Base-by-base conservation (phyloP, 2,329 filamentous ascomycete genomes). In the Trichophyton verrucosum region DNA sequence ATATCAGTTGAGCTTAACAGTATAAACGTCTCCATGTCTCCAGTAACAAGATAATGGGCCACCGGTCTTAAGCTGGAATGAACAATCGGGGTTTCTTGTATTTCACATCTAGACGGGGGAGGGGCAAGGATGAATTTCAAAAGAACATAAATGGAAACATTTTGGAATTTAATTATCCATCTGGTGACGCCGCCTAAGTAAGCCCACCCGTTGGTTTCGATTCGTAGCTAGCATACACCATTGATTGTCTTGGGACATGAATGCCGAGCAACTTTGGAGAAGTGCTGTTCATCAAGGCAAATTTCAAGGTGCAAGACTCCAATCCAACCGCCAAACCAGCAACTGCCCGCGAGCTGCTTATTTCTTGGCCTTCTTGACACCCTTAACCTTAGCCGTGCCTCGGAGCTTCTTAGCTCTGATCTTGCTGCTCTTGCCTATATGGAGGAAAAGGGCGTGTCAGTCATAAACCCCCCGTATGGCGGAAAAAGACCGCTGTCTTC, bases 341-440 rank as follows among this genome's bases (percentile, higher is more conserved):
- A 33, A 22, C 56, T 57, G n/a, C 61, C 60, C 61, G 57, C 40
- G 24, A 60, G 36, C 58, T 8, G 55, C 40, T 47, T 63, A 80
- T 82, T 89, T 74, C 68, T 79, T 82, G 80, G 79, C 89, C 88
- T 96, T 95, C 86, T 95, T 94, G 77, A 86, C 87, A 78, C 91
- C 91, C 89, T 96, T 96, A 84, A 86, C 86, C 90, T 99, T 99
- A 75, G 91, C 92, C 73, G 90, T 95, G 78, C 94, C 94, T 72
- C 94, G 89, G 79, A 96, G 88, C 77, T 92, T 94, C 91, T 99
- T 97, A 81, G 89, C 86, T 80, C 92, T 86, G 89, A 99, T 99
- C 90, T 99, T 99, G 84, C 94, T 89, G 84, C 97, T 94, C 86
- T 99, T 99, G 87, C 92, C 92, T 97, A 80, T 82, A 68, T 68